phyloP scores from a whole-genome alignment of 345 rosid genomes.

The Populus euphratica region DNA sequence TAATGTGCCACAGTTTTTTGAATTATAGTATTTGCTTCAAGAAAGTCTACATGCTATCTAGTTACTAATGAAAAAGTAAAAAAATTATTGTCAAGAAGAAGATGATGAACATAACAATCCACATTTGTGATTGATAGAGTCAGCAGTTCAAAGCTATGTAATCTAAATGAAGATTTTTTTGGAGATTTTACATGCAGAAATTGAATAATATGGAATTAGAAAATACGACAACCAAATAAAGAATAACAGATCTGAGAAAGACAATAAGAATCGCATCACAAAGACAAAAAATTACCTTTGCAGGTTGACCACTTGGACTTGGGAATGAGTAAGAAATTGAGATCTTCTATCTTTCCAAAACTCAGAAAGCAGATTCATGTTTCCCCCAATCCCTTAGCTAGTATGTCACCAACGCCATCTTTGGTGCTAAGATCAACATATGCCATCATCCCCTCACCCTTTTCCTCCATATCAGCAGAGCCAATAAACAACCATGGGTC shows the following conservation, averaged over 20 bases:
- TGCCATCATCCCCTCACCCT: not conserved
- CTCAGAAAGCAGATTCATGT: not conserved
- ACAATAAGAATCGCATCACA: not conserved
- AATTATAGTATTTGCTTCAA: not conserved
- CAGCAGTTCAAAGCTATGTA: too few relatives aligned
- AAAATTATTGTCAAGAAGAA: not conserved
- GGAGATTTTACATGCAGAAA: not conserved
- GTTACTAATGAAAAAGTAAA: not conserved
- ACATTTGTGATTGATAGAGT: too few relatives aligned
- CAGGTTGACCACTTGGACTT: not conserved
- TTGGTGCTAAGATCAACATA: conserved; percentile 14
- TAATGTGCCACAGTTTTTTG: not conserved
- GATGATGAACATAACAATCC: too few relatives aligned
- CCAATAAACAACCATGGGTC: conserved; percentile 47
- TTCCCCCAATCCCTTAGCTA: conserved; percentile 35
- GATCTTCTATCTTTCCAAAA: not conserved
- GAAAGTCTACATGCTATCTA: not conserved
- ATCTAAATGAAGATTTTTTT: too few relatives aligned
- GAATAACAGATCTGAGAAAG: not conserved
- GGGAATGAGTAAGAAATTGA: too few relatives aligned
- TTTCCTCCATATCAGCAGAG: conserved; percentile 23
- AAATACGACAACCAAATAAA: not conserved
- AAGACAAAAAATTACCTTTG: not conserved
- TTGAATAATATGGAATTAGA: not conserved
- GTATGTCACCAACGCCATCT: conserved; percentile 41